Evolutionary conservation across 176 grass and related monocot genomes (phyloP).

Genomic region (Triticum aestivum): DNA sequence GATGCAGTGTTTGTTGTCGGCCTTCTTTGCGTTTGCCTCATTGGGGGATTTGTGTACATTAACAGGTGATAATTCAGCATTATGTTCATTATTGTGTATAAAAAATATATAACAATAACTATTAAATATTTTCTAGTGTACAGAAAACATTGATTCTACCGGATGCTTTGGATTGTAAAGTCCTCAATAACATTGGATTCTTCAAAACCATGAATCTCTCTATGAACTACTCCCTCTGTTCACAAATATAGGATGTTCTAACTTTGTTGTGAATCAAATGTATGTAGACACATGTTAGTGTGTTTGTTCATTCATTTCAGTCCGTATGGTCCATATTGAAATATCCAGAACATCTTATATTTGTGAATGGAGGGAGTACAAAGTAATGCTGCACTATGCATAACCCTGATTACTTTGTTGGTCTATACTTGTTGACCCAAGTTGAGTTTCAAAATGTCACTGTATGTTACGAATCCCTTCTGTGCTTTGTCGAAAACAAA

Average conservation of each 20-base stretch:
- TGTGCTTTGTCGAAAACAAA: not conserved
- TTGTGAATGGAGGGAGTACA: no score
- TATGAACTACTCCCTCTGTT: not conserved
- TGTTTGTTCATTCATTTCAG: no score
- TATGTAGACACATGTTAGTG: no score
- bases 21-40: constrained; percentile 62
- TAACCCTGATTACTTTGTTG: not conserved
- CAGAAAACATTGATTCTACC: not conserved
- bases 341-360: no score
- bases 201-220: not conserved
- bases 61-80: constrained; percentile 60
- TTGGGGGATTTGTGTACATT: constrained; percentile 68
- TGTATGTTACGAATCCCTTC: constrained; percentile 1
- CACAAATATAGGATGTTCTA: no score
- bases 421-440: not conserved
- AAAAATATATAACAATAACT: not conserved
- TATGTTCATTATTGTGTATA: not conserved
- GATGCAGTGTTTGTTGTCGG: constrained; percentile 83
- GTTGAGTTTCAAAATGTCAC: not conserved
- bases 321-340: no score
- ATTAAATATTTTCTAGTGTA: not conserved
- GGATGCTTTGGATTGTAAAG: not conserved
- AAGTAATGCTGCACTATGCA: not conserved
- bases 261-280: no score
- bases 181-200: not conserved